A percentile compares a stretch with the other conserved stretches of the same genome.
These are phyloP conservation scores for Lumnitzera littorea DNA, from an alignment of 345 rosid genomes.

Conservation along the genomic window DNA sequence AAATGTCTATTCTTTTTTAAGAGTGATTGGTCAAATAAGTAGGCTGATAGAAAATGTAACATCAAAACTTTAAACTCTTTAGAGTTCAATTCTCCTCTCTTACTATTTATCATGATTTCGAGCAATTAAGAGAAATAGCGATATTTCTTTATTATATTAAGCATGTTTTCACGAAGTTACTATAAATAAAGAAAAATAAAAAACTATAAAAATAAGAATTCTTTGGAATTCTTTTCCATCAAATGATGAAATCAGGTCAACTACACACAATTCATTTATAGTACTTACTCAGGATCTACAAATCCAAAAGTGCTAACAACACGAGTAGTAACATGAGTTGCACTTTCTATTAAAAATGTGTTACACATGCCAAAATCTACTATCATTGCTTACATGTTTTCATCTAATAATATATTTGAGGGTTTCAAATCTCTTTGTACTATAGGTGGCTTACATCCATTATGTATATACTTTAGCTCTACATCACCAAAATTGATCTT, in stretches of 20 bases:
- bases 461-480: constrained; percentile 16
- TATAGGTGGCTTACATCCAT: constrained; percentile 25
- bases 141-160: no score
- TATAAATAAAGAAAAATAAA: no score
- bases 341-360: constrained; percentile 8
- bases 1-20: no score
- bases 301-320: constrained; percentile 22
- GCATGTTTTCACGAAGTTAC: no score
- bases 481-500: not conserved
- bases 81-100: no score
- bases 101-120: no score
- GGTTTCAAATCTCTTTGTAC: constrained; percentile 22
- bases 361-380: constrained; percentile 20
- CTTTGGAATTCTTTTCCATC: not conserved
- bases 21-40: no score
- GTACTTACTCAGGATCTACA: not conserved
- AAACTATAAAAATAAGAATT: not conserved
- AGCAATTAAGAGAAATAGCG: no score
- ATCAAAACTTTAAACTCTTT: no score
- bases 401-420: constrained; percentile 19
- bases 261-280: not conserved
- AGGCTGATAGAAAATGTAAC: no score
- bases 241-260: not conserved
- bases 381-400: constrained; percentile 18
- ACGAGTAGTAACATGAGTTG: constrained; percentile 21